Evolutionary conservation across 2,329 filamentous ascomycete genomes (phyloP).

Genomic region (Furcasterigmium furcatum): DNA sequence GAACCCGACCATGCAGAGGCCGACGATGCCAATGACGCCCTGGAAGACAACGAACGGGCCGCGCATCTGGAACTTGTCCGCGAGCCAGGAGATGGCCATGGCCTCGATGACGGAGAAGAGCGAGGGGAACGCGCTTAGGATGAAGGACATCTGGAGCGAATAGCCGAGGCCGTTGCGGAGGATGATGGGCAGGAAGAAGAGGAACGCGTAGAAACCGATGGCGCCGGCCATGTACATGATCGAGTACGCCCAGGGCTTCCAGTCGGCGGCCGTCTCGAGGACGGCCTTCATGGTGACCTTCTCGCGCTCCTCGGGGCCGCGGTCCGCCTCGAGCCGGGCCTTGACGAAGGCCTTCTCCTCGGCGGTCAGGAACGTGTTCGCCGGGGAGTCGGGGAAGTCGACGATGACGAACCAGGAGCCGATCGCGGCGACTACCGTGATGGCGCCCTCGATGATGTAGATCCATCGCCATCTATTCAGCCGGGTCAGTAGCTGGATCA

Average conservation of each 20-base stretch:
- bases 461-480: conserved; percentile 35
- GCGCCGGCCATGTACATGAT: conserved; percentile 18
- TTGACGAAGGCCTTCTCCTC: conserved; percentile 28
- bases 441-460: conserved; percentile 39
- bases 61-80: conserved; percentile 20
- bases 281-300: conserved; percentile 14
- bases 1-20: conserved; percentile 18
- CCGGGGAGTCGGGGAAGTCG: conserved; percentile 38
- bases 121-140: conserved; percentile 1
- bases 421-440: conserved; percentile 22
- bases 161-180: conserved; percentile 15
- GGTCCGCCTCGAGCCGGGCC: conserved; percentile 20
- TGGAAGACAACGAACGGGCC: conserved; percentile 15
- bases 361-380: conserved; percentile 36
- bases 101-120: conserved; percentile 9
- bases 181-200: conserved; percentile 19
- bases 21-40: conserved; percentile 14
- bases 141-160: conserved; percentile 13
- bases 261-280: conserved; percentile 13
- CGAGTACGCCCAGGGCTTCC: conserved; percentile 16
- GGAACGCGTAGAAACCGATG: conserved; percentile 17
- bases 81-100: conserved; percentile 25
- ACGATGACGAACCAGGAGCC: conserved; percentile 38
- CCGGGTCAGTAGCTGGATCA: conserved; percentile 29
- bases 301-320: conserved; percentile 14